Percentiles rank a stretch among this genome's conserved stretches.
Evolutionary conservation across 2,329 filamentous ascomycete genomes (phyloP).

Genomic region (Fonsecaea pedrosoi): DNA sequence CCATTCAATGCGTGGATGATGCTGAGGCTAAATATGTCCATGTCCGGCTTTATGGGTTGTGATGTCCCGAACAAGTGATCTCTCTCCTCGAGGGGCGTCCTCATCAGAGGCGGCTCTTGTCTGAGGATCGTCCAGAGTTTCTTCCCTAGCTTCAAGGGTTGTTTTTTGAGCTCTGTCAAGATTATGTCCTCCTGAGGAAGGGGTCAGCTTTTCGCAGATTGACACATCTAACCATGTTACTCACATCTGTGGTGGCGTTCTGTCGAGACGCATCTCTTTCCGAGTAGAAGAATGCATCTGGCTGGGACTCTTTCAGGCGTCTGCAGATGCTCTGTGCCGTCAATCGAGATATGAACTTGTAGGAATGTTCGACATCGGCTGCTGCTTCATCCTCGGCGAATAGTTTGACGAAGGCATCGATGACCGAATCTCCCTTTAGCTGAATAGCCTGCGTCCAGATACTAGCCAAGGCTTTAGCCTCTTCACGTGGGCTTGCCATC

Average conservation of each 20-base stretch:
- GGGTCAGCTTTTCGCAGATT: background rate
- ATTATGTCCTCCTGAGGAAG: constrained; percentile 18
- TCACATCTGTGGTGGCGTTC: constrained; percentile 5
- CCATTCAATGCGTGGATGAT: constrained; percentile 34
- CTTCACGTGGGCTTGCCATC: constrained; percentile 21
- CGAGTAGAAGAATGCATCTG: constrained; percentile 19
- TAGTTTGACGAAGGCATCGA: constrained; percentile 36
- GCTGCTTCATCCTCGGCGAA: constrained; percentile 33
- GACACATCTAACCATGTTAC: background rate
- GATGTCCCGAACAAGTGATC: constrained; percentile 33
- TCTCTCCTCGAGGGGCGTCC: constrained; percentile 27
- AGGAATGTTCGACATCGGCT: constrained; percentile 33
- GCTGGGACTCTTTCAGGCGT: constrained; percentile 10
- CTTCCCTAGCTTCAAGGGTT: constrained; percentile 17
- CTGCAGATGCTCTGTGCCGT: constrained; percentile 36
- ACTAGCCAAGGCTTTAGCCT: constrained; percentile 21
- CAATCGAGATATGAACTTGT: constrained; percentile 19
- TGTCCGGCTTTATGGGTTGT: background rate
- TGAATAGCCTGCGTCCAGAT: constrained; percentile 32
- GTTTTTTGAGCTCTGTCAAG: constrained; percentile 13
- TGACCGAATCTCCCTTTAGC: background rate
- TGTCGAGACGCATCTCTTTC: constrained; percentile 8
- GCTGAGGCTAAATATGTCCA: constrained; percentile 31
- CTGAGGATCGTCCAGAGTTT: constrained; percentile 25
- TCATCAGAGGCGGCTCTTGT: constrained; percentile 13